Percentiles rank a stretch among this genome's conserved stretches.
phyloP scores from a whole-genome alignment of 352 stramenopile genomes.

The Globisporangium takayamanum region DNA sequence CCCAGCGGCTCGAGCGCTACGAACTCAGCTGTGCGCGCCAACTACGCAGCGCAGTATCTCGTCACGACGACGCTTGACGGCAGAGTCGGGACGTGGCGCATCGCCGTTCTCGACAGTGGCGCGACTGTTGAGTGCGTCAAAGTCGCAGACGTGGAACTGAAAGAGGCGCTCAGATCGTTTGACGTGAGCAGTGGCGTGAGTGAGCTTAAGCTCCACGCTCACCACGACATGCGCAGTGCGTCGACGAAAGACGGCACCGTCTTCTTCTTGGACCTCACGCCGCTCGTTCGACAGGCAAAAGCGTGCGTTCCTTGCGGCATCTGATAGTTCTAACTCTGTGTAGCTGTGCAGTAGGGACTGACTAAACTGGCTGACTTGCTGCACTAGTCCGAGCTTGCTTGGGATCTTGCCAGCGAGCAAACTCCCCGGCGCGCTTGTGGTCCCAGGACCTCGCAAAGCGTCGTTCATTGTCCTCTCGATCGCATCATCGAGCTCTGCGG shows the following conservation, averaged over 20 bases:
- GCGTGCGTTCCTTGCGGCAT: conserved; percentile 17
- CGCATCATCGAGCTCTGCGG: conserved; percentile 28
- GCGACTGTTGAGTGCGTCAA: conserved; percentile 40
- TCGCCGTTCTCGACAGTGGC: conserved; percentile 22
- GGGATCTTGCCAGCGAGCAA: conserved; percentile 48
- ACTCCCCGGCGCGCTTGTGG: conserved; percentile 32
- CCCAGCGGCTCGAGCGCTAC: conserved; percentile 20
- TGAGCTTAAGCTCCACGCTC: conserved; percentile 55
- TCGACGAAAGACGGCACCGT: conserved; percentile 55
- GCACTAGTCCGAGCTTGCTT: conserved; percentile 24
- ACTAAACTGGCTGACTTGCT: not conserved
- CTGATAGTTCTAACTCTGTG: too few species aligned
- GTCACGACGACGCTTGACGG: conserved; percentile 52
- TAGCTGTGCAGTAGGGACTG: not conserved
- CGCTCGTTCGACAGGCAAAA: conserved; percentile 45
- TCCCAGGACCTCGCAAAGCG: conserved; percentile 37
- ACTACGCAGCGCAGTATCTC: conserved; percentile 22
- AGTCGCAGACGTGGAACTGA: conserved; percentile 52
- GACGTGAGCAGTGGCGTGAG: conserved; percentile 48
- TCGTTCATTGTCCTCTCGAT: conserved; percentile 43
- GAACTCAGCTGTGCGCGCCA: conserved; percentile 7
- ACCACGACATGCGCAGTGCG: conserved; percentile 51
- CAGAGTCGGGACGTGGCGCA: conserved; percentile 44
- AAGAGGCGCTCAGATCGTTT: conserved; percentile 50
- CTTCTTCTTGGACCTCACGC: conserved; percentile 61